Conservation (phyloP, 1,284 basidiomycete genomes). For the Spongiforma sp. region DNA sequence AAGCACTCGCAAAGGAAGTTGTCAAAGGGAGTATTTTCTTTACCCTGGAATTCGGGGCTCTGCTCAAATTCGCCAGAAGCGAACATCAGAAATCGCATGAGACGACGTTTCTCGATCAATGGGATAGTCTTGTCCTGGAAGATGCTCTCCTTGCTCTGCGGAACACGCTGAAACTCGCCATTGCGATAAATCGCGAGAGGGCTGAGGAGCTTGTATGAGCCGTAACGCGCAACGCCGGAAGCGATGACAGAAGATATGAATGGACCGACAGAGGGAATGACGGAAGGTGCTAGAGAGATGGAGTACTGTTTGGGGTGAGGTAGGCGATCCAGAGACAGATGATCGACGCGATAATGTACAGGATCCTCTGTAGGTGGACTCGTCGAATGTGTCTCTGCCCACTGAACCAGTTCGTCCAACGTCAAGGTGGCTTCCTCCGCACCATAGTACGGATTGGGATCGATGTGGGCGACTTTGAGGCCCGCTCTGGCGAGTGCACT, state of each 20-base stretch:
- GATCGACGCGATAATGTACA: slow-evolving; percentile 46
- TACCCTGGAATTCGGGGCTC: slow-evolving; percentile 63
- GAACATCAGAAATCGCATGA: slow-evolving; percentile 94
- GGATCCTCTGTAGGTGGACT: slow-evolving; percentile 25
- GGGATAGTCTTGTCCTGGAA: slow-evolving; percentile 85
- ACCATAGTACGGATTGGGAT: slow-evolving; percentile 88
- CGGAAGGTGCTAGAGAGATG: slow-evolving; percentile 81
- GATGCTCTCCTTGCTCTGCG: slow-evolving; percentile 91
- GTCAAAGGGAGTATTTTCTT: slow-evolving; percentile 59
- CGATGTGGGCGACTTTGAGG: slow-evolving; percentile 87
- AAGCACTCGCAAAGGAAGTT: slow-evolving; percentile 70
- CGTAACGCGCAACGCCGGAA: slow-evolving; percentile 91
- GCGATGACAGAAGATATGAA: slow-evolving; percentile 82
- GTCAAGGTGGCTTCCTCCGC: slow-evolving; percentile 83
- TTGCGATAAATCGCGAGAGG: slow-evolving; percentile 66
- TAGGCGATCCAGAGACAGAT: slow-evolving; percentile 48
- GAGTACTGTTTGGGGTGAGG: slow-evolving; percentile 80
- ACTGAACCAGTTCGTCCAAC: slow-evolving; percentile 78
- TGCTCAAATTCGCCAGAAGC: slow-evolving; percentile 77
- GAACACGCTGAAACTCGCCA: slow-evolving; percentile 67
- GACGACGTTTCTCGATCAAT: slow-evolving; percentile 85
- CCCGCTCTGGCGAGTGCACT: slow-evolving; percentile 91
- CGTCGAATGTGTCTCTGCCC: slow-evolving; percentile 54
- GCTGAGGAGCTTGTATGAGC: slow-evolving; percentile 89
- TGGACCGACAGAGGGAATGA: slow-evolving; percentile 83